These are phyloP conservation scores for Globisporangium ultimum DNA, from an alignment of 352 stramenopile species.

Conservation along the genomic window DNA sequence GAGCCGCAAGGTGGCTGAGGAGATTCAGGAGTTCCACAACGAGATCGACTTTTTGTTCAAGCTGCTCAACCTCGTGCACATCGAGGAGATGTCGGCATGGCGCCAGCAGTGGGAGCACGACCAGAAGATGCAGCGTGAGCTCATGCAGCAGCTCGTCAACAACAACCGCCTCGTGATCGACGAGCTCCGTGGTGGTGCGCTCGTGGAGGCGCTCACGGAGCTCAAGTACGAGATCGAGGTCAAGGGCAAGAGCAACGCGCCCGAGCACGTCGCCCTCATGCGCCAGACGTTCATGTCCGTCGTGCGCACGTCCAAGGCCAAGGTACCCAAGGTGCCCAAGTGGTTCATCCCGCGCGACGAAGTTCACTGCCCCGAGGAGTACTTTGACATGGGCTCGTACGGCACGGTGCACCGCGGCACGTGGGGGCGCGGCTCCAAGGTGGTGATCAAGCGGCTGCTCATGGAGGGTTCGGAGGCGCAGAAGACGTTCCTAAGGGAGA, in stretches of 20 bases:
- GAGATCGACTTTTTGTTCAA: constrained; percentile 19
- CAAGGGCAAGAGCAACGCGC: constrained; percentile 6
- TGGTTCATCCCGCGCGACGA: constrained; percentile 23
- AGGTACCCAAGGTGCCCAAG: constrained; percentile 13
- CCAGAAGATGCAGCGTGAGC: constrained; percentile 9
- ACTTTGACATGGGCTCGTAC: constrained; percentile 11
- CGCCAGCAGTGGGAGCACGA: constrained; percentile 17
- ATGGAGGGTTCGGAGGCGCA: background rate
- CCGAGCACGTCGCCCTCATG: constrained; percentile 14
- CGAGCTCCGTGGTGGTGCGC: constrained; percentile 8
- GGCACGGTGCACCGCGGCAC: constrained; percentile 17
- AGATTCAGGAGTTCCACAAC: constrained; percentile 17
- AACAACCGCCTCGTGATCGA: constrained; percentile 11
- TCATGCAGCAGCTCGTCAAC: constrained; percentile 14
- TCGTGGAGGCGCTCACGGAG: constrained; percentile 21
- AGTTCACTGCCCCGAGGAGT: constrained; percentile 10
- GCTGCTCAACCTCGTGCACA: constrained; percentile 21
- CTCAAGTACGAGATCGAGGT: constrained; percentile 22
- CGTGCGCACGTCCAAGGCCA: constrained; percentile 9
- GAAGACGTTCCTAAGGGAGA: constrained; percentile 24
- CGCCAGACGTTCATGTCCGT: constrained; percentile 13
- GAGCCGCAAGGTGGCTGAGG: constrained; percentile 10
- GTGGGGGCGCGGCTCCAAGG: constrained; percentile 19
- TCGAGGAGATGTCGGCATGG: constrained; percentile 17
- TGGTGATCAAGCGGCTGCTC: constrained; percentile 34